Evolutionary conservation across 352 stramenopile species (phyloP).

Genomic region (Pythium brassicae): DNA sequence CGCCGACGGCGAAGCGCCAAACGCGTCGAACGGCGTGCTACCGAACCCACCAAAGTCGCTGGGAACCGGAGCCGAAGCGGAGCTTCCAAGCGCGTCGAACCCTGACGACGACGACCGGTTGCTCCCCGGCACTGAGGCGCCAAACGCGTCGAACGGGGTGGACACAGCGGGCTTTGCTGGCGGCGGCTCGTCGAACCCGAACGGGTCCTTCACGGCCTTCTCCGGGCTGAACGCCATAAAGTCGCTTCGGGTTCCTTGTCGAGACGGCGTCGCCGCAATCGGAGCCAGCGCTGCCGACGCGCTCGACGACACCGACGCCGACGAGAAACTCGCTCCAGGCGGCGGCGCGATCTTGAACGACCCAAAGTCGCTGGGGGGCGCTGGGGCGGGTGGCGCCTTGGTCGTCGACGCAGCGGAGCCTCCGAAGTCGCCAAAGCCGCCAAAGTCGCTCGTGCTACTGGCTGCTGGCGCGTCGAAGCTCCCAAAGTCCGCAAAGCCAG

Average conservation of each 20-base stretch:
- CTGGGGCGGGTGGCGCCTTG: slow-evolving; percentile 21
- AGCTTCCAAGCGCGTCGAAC: slow-evolving; percentile 24
- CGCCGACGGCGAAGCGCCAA: slow-evolving; percentile 18
- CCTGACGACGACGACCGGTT: slow-evolving; percentile 10
- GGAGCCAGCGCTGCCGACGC: slow-evolving; percentile 2
- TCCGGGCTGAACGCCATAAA: slow-evolving; percentile 64
- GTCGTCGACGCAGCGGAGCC: slow-evolving; percentile 15
- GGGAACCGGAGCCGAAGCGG: neutral
- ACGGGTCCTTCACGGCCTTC: slow-evolving; percentile 38
- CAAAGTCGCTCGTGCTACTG: slow-evolving; percentile 15
- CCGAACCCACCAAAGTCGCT: slow-evolving; percentile 8
- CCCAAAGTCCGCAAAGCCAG: slow-evolving; percentile 52
- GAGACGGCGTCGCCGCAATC: slow-evolving; percentile 10
- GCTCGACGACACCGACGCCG: slow-evolving; percentile 17
- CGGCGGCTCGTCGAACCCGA: slow-evolving; percentile 43
- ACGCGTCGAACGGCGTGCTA: slow-evolving; percentile 25
- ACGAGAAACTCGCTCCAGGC: slow-evolving; percentile 40
- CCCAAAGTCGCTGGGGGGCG: slow-evolving; percentile 33
- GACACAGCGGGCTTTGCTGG: slow-evolving; percentile 1
- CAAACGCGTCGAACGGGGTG: slow-evolving; percentile 9
- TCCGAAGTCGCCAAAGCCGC: slow-evolving; percentile 56
- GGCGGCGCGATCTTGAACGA: slow-evolving; percentile 74
- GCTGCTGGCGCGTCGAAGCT: slow-evolving; percentile 27
- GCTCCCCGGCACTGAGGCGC: neutral
- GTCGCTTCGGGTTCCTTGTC: slow-evolving; percentile 32